Conservation (phyloP, 805 yeast genomes). For the Candida ficus region DNA sequence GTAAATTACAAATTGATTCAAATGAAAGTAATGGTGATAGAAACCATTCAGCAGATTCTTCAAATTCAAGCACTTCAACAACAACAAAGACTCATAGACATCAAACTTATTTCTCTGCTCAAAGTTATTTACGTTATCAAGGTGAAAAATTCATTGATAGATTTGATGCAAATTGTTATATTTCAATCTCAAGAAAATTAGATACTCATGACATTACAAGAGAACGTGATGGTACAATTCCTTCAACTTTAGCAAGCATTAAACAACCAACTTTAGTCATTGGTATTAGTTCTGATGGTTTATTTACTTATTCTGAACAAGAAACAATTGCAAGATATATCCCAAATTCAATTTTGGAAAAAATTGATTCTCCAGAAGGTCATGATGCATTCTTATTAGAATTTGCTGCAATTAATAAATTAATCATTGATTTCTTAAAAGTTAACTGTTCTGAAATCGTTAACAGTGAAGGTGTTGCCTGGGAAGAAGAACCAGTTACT, state of each 20-base stretch:
- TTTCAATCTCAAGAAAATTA: conserved; percentile 85
- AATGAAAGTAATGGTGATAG: not conserved
- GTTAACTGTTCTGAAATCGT: conserved; percentile 55
- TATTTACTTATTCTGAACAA: conserved; percentile 90
- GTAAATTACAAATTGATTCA: conserved; percentile 12
- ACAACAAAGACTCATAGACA: conserved; percentile 25
- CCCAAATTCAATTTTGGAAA: conserved; percentile 62
- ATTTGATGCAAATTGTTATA: conserved; percentile 96
- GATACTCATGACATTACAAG: conserved; percentile 95
- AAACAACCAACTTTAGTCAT: conserved; percentile 76
- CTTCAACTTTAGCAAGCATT: conserved; percentile 51
- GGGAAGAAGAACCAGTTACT: conserved; percentile 38
- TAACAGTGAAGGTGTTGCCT: conserved; percentile 39
- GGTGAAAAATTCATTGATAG: conserved; percentile 85
- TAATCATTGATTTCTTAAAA: conserved; percentile 62
- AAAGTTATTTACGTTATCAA: conserved; percentile 89
- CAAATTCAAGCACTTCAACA: conserved; percentile 28
- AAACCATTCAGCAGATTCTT: conserved; percentile 12
- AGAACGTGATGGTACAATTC: conserved; percentile 47
- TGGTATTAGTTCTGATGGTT: conserved; percentile 88
- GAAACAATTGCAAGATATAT: conserved; percentile 72
- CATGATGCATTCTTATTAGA: conserved; percentile 95
- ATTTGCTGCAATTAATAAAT: conserved; percentile 71
- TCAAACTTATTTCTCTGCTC: conserved; percentile 83
- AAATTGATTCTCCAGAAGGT: conserved; percentile 89